These are phyloP conservation scores for Tilletia caries DNA, from an alignment of 1,284 basidiomycete species.

Conservation along the genomic window DNA sequence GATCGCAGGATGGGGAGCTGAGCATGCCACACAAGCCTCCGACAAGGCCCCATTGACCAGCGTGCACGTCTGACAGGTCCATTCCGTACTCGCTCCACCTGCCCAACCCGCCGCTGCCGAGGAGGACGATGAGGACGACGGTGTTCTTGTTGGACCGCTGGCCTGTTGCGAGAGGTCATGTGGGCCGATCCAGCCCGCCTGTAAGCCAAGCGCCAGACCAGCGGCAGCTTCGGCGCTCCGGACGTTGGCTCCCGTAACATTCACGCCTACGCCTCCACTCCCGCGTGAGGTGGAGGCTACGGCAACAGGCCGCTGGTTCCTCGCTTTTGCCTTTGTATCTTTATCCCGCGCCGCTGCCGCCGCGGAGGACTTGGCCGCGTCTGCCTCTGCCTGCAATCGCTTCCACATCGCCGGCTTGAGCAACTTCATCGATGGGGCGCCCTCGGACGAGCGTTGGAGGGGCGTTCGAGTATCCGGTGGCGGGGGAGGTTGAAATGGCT, in stretches of 20 bases:
- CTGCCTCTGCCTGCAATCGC: neutral
- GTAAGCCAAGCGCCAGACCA: neutral
- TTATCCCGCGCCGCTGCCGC: too few relatives aligned
- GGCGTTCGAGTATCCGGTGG: neutral
- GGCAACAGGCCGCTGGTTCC: too few relatives aligned
- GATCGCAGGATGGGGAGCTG: neutral
- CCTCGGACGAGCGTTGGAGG: neutral
- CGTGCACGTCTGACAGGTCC: conserved; percentile 20
- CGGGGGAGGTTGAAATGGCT: neutral
- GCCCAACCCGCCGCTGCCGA: neutral
- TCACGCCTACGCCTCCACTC: too few relatives aligned
- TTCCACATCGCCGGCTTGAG: conserved; percentile 9
- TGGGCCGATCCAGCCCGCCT: neutral
- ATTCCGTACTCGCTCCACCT: neutral
- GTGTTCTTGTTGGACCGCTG: neutral
- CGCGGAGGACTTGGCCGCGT: neutral
- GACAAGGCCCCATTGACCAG: neutral
- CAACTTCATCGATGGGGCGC: conserved; percentile 1
- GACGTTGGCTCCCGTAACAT: neutral
- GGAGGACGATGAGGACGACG: neutral
- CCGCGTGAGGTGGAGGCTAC: too few relatives aligned
- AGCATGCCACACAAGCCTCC: conserved; percentile 12
- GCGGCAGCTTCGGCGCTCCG: conserved; percentile 4
- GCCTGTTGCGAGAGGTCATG: neutral
- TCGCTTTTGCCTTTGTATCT: neutral